These are phyloP conservation scores for Fraxinus greggii DNA, from an alignment of 305 asterid genomes.

Conservation along the genomic window DNA sequence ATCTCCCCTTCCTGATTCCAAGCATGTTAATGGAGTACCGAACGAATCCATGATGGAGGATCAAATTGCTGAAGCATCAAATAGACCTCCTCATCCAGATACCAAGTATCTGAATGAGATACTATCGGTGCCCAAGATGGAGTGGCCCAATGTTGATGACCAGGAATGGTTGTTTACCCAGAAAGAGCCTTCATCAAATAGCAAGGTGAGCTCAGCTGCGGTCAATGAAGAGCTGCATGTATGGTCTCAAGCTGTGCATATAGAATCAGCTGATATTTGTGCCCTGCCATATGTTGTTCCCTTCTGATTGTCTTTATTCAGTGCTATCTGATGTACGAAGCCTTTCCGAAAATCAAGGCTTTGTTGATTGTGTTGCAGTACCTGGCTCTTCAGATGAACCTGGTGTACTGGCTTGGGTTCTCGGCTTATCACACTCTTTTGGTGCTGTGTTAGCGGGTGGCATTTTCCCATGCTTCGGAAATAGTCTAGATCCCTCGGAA, in stretches of 20 bases:
- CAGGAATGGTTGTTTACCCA: slow-evolving; percentile 60
- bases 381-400: slow-evolving; percentile 22
- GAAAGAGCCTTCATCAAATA: slow-evolving; percentile 29
- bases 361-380: background rate
- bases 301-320: slow-evolving; percentile 40
- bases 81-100: slow-evolving; percentile 73
- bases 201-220: slow-evolving; percentile 21
- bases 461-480: background rate
- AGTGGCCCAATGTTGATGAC: slow-evolving; percentile 50
- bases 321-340: slow-evolving; percentile 3
- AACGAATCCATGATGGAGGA: slow-evolving; percentile 31
- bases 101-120: slow-evolving; percentile 47
- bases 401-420: slow-evolving; percentile 11
- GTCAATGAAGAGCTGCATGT: slow-evolving; percentile 38
- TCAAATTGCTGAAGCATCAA: slow-evolving; percentile 40
- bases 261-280: slow-evolving; percentile 55
- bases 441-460: background rate
- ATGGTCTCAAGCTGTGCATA: slow-evolving; percentile 60
- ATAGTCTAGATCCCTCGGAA: background rate
- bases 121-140: slow-evolving; percentile 52
- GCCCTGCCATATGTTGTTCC: slow-evolving; percentile 83
- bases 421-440: background rate
- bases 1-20: slow-evolving; percentile 17
- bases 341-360: background rate
- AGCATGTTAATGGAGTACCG: slow-evolving; percentile 10